A percentile compares a stretch with the other conserved stretches of the same genome.
phyloP scores from a whole-genome alignment of 2,329 filamentous ascomycete genomes.

The Hymenoscyphus scutula region DNA sequence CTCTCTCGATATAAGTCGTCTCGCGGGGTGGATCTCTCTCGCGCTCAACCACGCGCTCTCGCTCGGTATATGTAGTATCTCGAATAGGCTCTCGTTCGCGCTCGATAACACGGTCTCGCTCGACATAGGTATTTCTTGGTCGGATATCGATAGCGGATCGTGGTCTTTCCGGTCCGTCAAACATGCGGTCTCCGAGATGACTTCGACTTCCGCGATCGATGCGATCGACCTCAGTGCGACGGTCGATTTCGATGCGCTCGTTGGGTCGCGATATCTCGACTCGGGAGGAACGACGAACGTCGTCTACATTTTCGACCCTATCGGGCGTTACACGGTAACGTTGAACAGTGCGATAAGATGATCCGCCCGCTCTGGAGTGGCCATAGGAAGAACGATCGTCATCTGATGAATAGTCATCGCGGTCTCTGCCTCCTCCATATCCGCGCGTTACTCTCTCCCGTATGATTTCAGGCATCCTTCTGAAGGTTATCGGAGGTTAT shows the following conservation, averaged over 20 bases:
- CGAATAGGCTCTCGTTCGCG: slow-evolving; percentile 32
- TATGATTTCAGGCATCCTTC: slow-evolving; percentile 29
- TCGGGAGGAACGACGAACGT: slow-evolving; percentile 30
- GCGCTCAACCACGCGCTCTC: slow-evolving; percentile 23
- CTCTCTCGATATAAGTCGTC: slow-evolving; percentile 28
- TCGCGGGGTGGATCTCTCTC: slow-evolving; percentile 32
- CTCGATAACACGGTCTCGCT: slow-evolving; percentile 24
- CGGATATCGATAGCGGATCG: slow-evolving; percentile 31
- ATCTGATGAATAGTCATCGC: slow-evolving; percentile 35
- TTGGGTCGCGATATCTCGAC: slow-evolving; percentile 27
- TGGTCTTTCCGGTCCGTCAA: slow-evolving; percentile 30
- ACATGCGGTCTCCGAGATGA: slow-evolving; percentile 5
- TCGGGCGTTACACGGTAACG: slow-evolving; percentile 34
- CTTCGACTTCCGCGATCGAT: background rate
- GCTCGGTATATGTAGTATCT: slow-evolving; percentile 11
- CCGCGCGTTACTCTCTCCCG: slow-evolving; percentile 25
- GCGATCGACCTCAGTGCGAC: slow-evolving; percentile 28
- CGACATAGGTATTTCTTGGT: slow-evolving; percentile 25
- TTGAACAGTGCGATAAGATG: slow-evolving; percentile 34
- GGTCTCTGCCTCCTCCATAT: slow-evolving; percentile 24
- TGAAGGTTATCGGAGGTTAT: slow-evolving; percentile 3
- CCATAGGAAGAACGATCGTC: slow-evolving; percentile 30
- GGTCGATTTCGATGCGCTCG: slow-evolving; percentile 35
- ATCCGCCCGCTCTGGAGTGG: slow-evolving; percentile 19
- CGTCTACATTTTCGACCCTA: slow-evolving; percentile 32